Base-by-base conservation (phyloP, 2,329 filamentous ascomycete species). In the Pseudogymnoascus verrucosus region DNA sequence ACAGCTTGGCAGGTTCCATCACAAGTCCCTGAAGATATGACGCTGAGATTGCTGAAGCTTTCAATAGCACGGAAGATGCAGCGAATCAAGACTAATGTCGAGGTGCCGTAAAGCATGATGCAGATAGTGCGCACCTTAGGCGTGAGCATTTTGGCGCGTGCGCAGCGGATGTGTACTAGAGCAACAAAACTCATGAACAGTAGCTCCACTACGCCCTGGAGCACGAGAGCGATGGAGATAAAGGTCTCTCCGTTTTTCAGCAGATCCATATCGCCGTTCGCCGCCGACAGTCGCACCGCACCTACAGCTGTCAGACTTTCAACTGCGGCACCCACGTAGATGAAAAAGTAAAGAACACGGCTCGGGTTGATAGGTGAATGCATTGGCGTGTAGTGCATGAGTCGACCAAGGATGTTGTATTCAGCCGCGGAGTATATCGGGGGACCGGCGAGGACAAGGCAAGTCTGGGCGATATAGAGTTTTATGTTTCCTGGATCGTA, bases 371-470 rank as follows among this genome's bases (percentile, higher is more conserved):
- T 66, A 1, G 74, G 70, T n/a, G 75, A 69, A 60, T 76, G 72
- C 73, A 74, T 74, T 2, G 75, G 75, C 5, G 76, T 67, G 63
- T 77, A 76, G 65, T 73, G 69, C 72, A 76, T 71, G 8, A 77
- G 65, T 26, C 74, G 70, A 5, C 73, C 75, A 36, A 77, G 68
- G 23, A 76, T 66, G 62, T 73, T 74, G 65, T 76, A 76, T 39
- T 74, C 74, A 3, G 74, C 69, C 16, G 74, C 75, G 0, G 75
- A 72, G 66, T 75, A 77, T 34, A 76, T 69, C 1, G 75, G 75
- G 7, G 74, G 75, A 4, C 72, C 75, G 6, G 67, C 65, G 37
- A 72, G 71, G 62, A 76, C 71, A 62, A 76, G 71, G 12, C 76
- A 64, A 7, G 67, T 67, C 64, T 76, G 74, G 6, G 72, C 73